phyloP scores from a whole-genome alignment of 2,329 filamentous ascomycete genomes.

The Aureobasidium lini region DNA sequence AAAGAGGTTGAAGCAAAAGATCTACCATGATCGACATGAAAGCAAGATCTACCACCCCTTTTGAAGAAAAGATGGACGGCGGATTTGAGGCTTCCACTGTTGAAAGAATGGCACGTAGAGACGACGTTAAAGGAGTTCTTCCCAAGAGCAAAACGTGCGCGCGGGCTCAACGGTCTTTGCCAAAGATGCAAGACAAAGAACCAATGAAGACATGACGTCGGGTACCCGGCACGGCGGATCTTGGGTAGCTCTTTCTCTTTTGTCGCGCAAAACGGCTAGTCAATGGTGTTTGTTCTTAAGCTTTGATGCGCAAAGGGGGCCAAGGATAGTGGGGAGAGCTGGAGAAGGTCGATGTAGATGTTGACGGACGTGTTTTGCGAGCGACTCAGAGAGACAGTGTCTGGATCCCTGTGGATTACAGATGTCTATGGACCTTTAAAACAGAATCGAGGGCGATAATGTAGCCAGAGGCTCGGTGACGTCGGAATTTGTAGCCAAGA shows the following conservation, averaged over 20 bases:
- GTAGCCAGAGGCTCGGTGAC: conserved; percentile 1
- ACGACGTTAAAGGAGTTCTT: background rate
- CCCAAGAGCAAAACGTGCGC: background rate
- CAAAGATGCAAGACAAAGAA: background rate
- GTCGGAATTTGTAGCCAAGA: background rate
- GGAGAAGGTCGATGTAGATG: background rate
- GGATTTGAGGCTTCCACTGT: background rate
- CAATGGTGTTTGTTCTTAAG: conserved; percentile 3
- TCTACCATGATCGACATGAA: conserved; percentile 1
- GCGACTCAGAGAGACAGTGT: background rate
- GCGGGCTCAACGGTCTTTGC: background rate
- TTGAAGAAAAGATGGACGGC: background rate
- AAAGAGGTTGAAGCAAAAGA: background rate
- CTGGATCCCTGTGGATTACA: background rate
- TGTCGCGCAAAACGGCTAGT: conserved; percentile 9
- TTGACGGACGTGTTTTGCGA: background rate
- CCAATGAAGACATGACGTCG: conserved; percentile 1
- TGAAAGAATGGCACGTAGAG: background rate
- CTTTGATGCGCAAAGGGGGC: conserved; percentile 4
- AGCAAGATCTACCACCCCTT: background rate
- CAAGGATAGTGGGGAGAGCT: background rate
- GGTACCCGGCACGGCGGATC: conserved; percentile 4
- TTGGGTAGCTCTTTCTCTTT: background rate
- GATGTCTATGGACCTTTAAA: background rate
- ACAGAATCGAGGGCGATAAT: background rate